These are phyloP conservation scores for Niebla homalea DNA, from an alignment of 495 filamentous ascomycete species.

Conservation along the genomic window DNA sequence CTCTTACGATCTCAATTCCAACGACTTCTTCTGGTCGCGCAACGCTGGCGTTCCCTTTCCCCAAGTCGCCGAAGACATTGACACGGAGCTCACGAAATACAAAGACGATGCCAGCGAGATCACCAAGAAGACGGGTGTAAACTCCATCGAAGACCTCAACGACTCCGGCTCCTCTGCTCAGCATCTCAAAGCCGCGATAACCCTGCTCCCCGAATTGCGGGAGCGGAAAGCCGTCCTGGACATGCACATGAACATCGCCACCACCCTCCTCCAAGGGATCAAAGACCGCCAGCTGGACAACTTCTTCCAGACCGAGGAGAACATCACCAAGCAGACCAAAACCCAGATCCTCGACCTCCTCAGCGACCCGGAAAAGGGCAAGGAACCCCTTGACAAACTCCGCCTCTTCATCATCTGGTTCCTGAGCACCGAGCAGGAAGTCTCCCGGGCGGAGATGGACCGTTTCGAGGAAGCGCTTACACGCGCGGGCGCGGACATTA, in stretches of 20 bases:
- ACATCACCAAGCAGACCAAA: slow-evolving; percentile 84
- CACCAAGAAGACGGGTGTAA: slow-evolving; percentile 87
- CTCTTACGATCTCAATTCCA: slow-evolving; percentile 77
- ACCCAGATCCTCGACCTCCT: slow-evolving; percentile 79
- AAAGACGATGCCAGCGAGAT: slow-evolving; percentile 92
- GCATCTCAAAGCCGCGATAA: slow-evolving; percentile 92
- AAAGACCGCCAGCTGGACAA: slow-evolving; percentile 92
- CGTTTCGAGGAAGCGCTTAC: slow-evolving; percentile 80
- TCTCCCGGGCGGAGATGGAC: slow-evolving; percentile 66
- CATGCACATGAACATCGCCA: slow-evolving; percentile 99
- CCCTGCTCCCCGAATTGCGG: slow-evolving; percentile 76
- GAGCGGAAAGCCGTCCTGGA: slow-evolving; percentile 85
- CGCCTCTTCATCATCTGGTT: slow-evolving; percentile 96
- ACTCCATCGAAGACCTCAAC: slow-evolving; percentile 82
- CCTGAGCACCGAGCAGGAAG: slow-evolving; percentile 84
- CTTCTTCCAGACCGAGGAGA: slow-evolving; percentile 92
- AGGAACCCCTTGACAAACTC: slow-evolving; percentile 75
- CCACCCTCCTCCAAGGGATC: slow-evolving; percentile 71
- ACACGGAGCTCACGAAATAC: slow-evolving; percentile 80
- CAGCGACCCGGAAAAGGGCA: slow-evolving; percentile 67
- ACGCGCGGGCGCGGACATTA: slow-evolving; percentile 56
- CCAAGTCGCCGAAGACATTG: slow-evolving; percentile 92
- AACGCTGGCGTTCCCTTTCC: slow-evolving; percentile 92
- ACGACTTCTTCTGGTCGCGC: slow-evolving; percentile 94
- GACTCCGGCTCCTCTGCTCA: slow-evolving; percentile 79